These are phyloP conservation scores for Boletus rubroflammeus DNA, from an alignment of 768 basidiomycete species.

Conservation along the genomic window DNA sequence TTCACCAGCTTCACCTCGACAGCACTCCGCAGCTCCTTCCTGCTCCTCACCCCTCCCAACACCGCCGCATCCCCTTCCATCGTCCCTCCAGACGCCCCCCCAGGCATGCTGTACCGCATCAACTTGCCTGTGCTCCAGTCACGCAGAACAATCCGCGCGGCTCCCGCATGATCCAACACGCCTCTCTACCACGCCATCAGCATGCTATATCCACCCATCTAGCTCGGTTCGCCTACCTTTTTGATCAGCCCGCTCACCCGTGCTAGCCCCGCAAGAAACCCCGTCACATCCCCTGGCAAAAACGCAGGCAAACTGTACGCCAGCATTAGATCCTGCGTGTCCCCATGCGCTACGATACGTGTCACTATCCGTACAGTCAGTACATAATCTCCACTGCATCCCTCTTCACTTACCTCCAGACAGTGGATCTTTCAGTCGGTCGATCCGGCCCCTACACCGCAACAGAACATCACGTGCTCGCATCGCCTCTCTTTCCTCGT, in stretches of 20 bases:
- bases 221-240: conserved; percentile 48
- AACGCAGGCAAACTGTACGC: conserved; percentile 83
- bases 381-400: not conserved
- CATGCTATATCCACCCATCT: not conserved
- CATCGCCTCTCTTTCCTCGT: conserved; percentile 20
- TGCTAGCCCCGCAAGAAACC: conserved; percentile 76
- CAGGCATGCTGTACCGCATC: conserved; percentile 65
- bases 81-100: conserved; percentile 19
- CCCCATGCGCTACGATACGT: conserved; percentile 65
- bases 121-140: conserved; percentile 82
- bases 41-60: conserved; percentile 44
- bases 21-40: conserved; percentile 66
- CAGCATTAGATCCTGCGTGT: conserved; percentile 84
- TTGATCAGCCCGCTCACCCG: conserved; percentile 71
- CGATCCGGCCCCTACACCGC: conserved; percentile 76
- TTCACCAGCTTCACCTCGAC: conserved; percentile 54
- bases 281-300: conserved; percentile 55
- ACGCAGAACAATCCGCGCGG: conserved; percentile 74
- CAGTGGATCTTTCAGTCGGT: conserved; percentile 77
- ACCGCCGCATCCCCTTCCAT: conserved; percentile 44
- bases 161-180: conserved; percentile 64
- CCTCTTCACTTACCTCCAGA: conserved; percentile 53
- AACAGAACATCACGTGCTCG: conserved; percentile 70
- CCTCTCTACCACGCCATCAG: conserved; percentile 52
- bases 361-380: conserved; percentile 43